Evolutionary conservation across 2,329 filamentous ascomycete species (phyloP).

Genomic region (Sporothrix brasiliensis): DNA sequence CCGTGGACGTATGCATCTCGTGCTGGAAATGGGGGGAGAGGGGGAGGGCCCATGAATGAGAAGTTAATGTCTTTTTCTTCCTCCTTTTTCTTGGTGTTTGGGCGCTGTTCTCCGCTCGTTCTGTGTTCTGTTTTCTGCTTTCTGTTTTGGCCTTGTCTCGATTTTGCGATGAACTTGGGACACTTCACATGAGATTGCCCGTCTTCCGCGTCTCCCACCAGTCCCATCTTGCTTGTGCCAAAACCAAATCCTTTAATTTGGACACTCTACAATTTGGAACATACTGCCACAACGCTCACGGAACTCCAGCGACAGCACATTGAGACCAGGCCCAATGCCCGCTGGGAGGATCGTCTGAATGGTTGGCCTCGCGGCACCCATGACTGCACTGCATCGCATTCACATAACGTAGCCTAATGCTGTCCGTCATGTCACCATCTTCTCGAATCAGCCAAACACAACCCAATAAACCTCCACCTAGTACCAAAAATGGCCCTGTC

Average conservation of each 20-base stretch:
- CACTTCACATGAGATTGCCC: no score
- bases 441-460: neutral
- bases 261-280: slow-evolving; percentile 19
- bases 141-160: neutral
- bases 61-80: neutral
- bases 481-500: neutral
- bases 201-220: slow-evolving; percentile 7
- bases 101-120: neutral
- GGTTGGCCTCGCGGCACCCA: neutral
- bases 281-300: neutral
- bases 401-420: neutral
- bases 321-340: slow-evolving; percentile 15
- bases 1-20: no score
- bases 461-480: neutral
- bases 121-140: no score
- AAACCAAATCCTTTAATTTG: no score
- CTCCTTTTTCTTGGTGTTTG: no score
- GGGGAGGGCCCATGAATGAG: no score
- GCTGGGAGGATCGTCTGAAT: neutral
- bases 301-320: slow-evolving; percentile 18
- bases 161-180: neutral
- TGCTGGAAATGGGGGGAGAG: no score
- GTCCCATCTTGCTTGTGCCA: neutral
- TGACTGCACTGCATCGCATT: neutral
- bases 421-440: neutral